Percentiles rank a stretch among this genome's conserved stretches.
Evolutionary conservation across 73 alveolate genomes (phyloP).

Genomic region (Paramecium tetraurelia): DNA sequence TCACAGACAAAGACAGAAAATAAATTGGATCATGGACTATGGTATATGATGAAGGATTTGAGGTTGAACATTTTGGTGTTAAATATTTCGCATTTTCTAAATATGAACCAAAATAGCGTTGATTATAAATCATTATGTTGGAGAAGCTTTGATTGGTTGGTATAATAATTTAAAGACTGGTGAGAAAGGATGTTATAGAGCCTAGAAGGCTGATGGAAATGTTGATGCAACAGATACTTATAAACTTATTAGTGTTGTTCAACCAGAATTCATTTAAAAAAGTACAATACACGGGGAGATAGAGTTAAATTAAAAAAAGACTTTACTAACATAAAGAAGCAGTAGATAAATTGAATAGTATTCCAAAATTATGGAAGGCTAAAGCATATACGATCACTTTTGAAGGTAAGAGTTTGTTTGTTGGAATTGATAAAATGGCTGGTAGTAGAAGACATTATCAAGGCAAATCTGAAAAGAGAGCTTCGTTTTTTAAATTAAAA

Average conservation of each 20-base stretch:
- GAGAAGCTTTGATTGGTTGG: slow-evolving; percentile 62
- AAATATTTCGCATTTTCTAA: slow-evolving; percentile 53
- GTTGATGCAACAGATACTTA: slow-evolving; percentile 1
- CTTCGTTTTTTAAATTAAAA: background rate
- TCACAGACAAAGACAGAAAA: background rate
- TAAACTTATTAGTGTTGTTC: slow-evolving; percentile 22
- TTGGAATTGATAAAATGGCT: slow-evolving; percentile 38
- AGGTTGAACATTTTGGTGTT: slow-evolving; percentile 25
- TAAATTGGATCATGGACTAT: slow-evolving; percentile 55
- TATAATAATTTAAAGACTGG: slow-evolving; percentile 17
- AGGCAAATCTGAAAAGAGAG: background rate
- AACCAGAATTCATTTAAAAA: slow-evolving; percentile 41
- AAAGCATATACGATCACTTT: background rate
- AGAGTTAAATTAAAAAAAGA: slow-evolving; percentile 6
- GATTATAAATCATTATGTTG: slow-evolving; percentile 50
- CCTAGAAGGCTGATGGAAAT: slow-evolving; percentile 37
- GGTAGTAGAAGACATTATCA: background rate
- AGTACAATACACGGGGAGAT: background rate
- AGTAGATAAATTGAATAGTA: slow-evolving; percentile 4
- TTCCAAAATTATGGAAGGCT: slow-evolving; percentile 24
- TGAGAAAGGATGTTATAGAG: slow-evolving; percentile 58
- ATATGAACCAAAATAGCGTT: slow-evolving; percentile 36
- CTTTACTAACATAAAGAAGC: slow-evolving; percentile 21
- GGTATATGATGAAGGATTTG: slow-evolving; percentile 65
- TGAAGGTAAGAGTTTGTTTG: background rate